Evolutionary conservation across 257 asterid species (phyloP).

Genomic region (Solanum clarkiae): DNA sequence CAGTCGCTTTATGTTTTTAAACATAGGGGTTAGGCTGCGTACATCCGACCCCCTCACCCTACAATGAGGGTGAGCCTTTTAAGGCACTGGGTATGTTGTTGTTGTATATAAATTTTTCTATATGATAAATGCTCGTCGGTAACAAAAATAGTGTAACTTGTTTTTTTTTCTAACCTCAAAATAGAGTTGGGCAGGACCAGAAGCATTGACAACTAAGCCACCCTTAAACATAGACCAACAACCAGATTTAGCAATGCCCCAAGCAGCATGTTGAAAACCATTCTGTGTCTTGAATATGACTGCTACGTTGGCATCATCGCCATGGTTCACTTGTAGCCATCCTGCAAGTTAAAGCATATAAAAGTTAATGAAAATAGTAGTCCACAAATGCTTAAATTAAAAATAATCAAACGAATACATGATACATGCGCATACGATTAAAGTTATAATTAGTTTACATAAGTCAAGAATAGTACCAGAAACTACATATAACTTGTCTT

Average conservation of each 20-base stretch:
- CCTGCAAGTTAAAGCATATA: conserved; percentile 3
- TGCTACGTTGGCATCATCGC: conserved; percentile 16
- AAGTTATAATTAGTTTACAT: neutral
- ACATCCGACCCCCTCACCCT: too few species aligned
- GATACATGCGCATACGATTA: neutral
- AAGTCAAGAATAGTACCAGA: neutral
- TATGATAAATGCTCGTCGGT: too few species aligned
- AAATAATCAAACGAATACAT: neutral
- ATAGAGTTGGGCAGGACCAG: conserved; percentile 23
- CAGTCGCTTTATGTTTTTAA: too few species aligned
- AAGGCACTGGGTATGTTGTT: too few species aligned
- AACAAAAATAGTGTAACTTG: too few species aligned
- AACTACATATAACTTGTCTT: conserved; percentile 1
- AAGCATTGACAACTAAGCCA: conserved; percentile 12
- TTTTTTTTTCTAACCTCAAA: conserved; percentile 9
- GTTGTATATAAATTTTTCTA: too few species aligned
- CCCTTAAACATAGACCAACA: conserved; percentile 55
- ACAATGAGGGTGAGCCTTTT: too few species aligned
- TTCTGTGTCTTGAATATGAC: conserved; percentile 10
- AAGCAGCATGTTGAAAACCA: conserved; percentile 7
- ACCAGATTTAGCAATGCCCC: conserved; percentile 18
- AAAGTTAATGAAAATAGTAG: neutral
- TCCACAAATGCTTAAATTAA: neutral
- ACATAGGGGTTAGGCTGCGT: too few species aligned
- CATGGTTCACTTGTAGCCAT: conserved; percentile 26